Evolutionary conservation across 2,329 filamentous ascomycete genomes (phyloP).

Genomic region (Ophiostoma pallidulum): DNA sequence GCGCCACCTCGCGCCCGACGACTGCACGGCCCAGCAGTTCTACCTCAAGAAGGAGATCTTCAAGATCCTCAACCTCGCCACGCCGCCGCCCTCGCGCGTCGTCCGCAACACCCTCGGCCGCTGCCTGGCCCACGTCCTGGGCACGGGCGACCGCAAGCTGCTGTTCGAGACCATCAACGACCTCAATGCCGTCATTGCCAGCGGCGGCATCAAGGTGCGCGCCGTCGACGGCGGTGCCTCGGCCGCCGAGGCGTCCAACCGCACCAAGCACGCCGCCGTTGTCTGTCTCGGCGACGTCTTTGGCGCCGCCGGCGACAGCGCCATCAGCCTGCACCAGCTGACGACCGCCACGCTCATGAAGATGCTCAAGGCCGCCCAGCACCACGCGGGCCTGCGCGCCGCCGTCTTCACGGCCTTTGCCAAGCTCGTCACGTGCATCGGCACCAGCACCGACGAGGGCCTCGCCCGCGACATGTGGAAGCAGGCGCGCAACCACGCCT

Average conservation of each 20-base stretch:
- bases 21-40: constrained; percentile 79
- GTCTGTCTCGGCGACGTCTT: constrained; percentile 83
- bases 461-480: constrained; percentile 92
- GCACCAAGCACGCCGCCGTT: constrained; percentile 74
- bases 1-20: constrained; percentile 61
- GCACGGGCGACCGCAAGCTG: constrained; percentile 78
- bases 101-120: constrained; percentile 82
- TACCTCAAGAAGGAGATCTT: constrained; percentile 91
- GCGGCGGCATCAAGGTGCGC: constrained; percentile 67
- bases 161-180: constrained; percentile 94
- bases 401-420: constrained; percentile 66
- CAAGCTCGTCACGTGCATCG: constrained; percentile 68
- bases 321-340: constrained; percentile 70
- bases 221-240: constrained; percentile 44
- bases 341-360: constrained; percentile 65
- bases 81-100: constrained; percentile 76
- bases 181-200: constrained; percentile 54
- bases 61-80: constrained; percentile 74
- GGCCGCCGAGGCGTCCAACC: constrained; percentile 58
- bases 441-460: constrained; percentile 68
- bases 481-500: constrained; percentile 66
- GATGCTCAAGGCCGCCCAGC: constrained; percentile 67
- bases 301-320: constrained; percentile 86
- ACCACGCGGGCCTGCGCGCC: constrained; percentile 72
- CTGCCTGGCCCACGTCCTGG: constrained; percentile 75